These are phyloP conservation scores for Phytophthora pseudosyringae DNA, from an alignment of 352 stramenopile species.

Conservation along the genomic window DNA sequence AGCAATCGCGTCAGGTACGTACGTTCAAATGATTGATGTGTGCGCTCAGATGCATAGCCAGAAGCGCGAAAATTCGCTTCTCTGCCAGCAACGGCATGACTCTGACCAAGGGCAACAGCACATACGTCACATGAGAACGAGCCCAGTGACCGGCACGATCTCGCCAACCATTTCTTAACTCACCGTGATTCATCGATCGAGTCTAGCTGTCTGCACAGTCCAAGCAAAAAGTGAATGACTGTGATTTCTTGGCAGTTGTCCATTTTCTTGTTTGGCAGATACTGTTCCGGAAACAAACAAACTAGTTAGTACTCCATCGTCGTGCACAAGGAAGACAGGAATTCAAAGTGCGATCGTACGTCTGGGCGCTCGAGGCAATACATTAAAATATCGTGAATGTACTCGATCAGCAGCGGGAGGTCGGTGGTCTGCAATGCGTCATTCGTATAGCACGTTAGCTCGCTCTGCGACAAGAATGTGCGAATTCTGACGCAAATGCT, in stretches of 20 bases:
- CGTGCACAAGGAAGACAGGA: background rate
- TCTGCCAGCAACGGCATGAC: constrained; percentile 88
- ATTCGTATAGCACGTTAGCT: background rate
- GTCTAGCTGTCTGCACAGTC: constrained; percentile 85
- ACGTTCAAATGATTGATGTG: constrained; percentile 61
- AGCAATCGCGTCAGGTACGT: constrained; percentile 12
- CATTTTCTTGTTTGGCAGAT: constrained; percentile 74
- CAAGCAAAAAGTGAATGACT: constrained; percentile 88
- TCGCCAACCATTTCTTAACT: background rate
- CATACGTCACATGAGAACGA: constrained; percentile 1
- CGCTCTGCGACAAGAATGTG: background rate
- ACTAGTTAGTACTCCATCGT: background rate
- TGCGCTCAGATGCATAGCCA: constrained; percentile 78
- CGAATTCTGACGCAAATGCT: background rate
- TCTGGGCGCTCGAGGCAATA: constrained; percentile 77
- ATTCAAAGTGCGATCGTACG: constrained; percentile 37
- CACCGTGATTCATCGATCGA: constrained; percentile 84
- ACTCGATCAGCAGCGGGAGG: constrained; percentile 88
- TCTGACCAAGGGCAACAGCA: constrained; percentile 27
- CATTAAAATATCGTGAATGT: constrained; percentile 86
- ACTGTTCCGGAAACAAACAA: constrained; percentile 38
- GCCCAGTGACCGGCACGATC: background rate
- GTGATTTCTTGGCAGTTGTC: constrained; percentile 86
- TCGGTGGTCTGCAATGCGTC: constrained; percentile 75
- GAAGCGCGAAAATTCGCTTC: constrained; percentile 79